A percentile compares a stretch with the other conserved stretches of the same genome.
Evolutionary conservation across 2,329 filamentous ascomycete genomes (phyloP).

Genomic region (Teratosphaeria zuluensis): DNA sequence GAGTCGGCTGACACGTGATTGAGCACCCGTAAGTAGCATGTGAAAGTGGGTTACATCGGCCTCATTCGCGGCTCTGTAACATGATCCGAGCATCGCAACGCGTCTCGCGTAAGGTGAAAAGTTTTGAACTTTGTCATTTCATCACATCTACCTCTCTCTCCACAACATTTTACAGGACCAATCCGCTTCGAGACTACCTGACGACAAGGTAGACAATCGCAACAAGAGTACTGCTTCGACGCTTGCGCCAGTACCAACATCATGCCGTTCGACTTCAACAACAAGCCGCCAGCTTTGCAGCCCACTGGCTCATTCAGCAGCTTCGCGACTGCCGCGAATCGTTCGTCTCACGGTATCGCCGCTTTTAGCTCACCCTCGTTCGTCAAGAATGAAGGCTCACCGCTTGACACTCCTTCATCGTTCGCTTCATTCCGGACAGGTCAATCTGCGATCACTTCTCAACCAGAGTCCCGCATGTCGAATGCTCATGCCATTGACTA

Average conservation of each 20-base stretch:
- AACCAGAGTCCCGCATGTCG: background rate
- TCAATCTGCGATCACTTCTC: background rate
- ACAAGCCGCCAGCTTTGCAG: slow-evolving; percentile 3
- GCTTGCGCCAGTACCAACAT: background rate
- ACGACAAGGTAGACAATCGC: background rate
- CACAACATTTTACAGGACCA: background rate
- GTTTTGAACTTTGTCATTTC: background rate
- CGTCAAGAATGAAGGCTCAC: slow-evolving; percentile 1
- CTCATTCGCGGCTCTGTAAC: background rate
- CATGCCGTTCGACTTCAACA: slow-evolving; percentile 13
- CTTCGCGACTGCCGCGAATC: background rate
- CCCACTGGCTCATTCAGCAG: background rate
- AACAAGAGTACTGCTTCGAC: background rate
- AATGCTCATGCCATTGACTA: background rate
- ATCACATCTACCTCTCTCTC: background rate
- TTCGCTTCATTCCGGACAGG: background rate
- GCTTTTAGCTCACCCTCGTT: background rate
- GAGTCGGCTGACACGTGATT: slow-evolving; percentile 13
- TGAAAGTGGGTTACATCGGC: background rate
- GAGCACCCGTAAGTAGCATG: background rate
- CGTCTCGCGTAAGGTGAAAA: background rate
- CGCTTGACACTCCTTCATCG: background rate
- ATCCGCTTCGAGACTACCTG: background rate
- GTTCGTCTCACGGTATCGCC: background rate
- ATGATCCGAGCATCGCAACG: background rate